Conservation (phyloP, 2,329 filamentous ascomycete genomes). For the Aspergillus sp. region DNA sequence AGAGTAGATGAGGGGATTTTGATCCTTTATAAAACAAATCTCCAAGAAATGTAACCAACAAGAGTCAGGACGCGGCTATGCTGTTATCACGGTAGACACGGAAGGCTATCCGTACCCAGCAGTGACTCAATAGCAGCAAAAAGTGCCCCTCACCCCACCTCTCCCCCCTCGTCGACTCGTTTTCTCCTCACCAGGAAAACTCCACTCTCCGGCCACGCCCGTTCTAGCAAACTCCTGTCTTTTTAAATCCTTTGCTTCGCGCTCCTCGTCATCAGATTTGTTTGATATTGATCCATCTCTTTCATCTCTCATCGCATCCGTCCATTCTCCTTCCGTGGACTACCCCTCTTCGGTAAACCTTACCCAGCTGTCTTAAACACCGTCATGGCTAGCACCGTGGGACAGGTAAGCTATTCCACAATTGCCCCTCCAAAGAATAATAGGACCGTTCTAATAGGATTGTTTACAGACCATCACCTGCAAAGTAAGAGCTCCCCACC, state of each 20-base stretch:
- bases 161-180: constrained; percentile 6
- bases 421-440: neutral
- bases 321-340: too few species aligned
- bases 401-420: constrained; percentile 42
- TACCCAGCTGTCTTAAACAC: too few species aligned
- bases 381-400: constrained; percentile 53
- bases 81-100: too few species aligned
- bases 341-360: too few species aligned
- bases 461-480: constrained; percentile 75
- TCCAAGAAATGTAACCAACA: too few species aligned
- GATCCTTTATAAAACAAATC: too few species aligned
- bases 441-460: neutral
- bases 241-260: constrained; percentile 13
- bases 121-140: too few species aligned
- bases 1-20: too few species aligned
- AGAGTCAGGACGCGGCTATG: too few species aligned
- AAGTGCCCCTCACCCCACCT: constrained; percentile 12
- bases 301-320: too few species aligned
- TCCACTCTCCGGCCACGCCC: too few species aligned
- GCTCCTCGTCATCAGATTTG: constrained; percentile 2
- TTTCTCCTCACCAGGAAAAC: constrained; percentile 1
- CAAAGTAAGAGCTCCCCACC: constrained; percentile 50
- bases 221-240: neutral
- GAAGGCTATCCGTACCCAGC: neutral
- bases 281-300: too few species aligned